Base-by-base conservation (phyloP, 257 asterid genomes). In the Solanum corneliomulleri region DNA sequence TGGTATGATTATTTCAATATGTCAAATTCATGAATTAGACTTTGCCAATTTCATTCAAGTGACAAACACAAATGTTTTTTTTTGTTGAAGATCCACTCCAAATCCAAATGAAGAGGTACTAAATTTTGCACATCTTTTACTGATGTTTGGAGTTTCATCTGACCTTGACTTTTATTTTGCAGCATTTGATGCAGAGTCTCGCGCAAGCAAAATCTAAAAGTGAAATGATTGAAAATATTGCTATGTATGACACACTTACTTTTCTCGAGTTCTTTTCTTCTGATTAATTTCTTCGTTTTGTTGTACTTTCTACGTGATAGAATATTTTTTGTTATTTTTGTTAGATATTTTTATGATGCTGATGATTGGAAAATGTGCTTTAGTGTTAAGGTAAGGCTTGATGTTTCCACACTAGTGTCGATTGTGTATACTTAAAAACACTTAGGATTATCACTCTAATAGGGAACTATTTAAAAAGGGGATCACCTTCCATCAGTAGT, bases 201-300 rank as follows among this genome's bases (percentile, higher is more conserved):
- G 89, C 88, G 88, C 91, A 94, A 52, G 39, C 91, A 58, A 95
- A 93, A 86, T 33, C 82, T 56, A 95, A 95, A 89, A 87, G 90
- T 4, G 87, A 90, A 89, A 88, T 94, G 95, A 89, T 95, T 31
- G 94, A 92, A 58, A 95, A 92, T 78, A 89, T 92, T 33, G 91
- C 96, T 23, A 70, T 47, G 98, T 95, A 91, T 80, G 85, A 31
- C 49, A 49, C 83, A 31, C 49, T 7, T 11, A 82, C 80, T 41
- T 87, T 25, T 29, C 11, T 52, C 20, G 27, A 80, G 33, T 85
- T 86, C 86, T 70, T 82, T 85, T 42, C 86, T 13, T 18, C 20
- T 56, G 62, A 33, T 33, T 33, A 33, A 33, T 33, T 33, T 33
- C 4, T 33, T 33, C 3, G 35, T 33, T 33, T 33, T 33, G 4